Base-by-base conservation (phyloP, 164 flowering plant species). In the Stephania yunnanensis region DNA sequence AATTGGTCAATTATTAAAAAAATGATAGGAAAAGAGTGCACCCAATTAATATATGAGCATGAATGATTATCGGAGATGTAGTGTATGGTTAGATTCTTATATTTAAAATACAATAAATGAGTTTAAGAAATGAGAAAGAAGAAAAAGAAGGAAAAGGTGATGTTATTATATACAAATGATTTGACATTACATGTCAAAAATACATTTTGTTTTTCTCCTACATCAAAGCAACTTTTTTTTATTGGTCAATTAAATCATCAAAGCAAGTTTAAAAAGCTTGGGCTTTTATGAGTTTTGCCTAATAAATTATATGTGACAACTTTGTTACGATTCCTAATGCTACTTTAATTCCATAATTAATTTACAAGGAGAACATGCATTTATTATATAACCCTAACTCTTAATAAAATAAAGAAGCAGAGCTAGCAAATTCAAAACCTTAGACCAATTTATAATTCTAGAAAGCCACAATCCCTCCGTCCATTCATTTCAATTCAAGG, bases 221-320 rank as follows among this genome's bases (percentile, higher is more conserved):
- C 66, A 63, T 63, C 66, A 63, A 63, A 19, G 66, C 66, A 46
- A 68, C 44, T 17, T 36, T 36, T 36, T 29, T 20, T 29, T 68
- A 68, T 50, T 50, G 61, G 25, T 63, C 29, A 19, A 63, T 63
- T 63, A 63, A 50, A 2, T 50, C 53, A 48, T 58, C 66, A 63
- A 63, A 63, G 20, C 4, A 63, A 19, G 42, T 1, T 22, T 1
- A 63, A 63, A 61, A 63, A 50, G 55, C 12, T 46, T 70, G 17
- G 72, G 7, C 46, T 30, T 17, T 61, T 6, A 3, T 46, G 0
- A 29, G 31, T 3, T 46, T 74, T 7, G 22, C 53, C 25, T 29
- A 74, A 66, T 48, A 29, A 71, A 64, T 63, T n/a, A 45, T 50
- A 36, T 5, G 7, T 73, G 42, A 55, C 31, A 70, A 70, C 46